These are phyloP conservation scores for Paramyrothecium sp. DNA, from an alignment of 2,329 filamentous ascomycete genomes.

Conservation along the genomic window DNA sequence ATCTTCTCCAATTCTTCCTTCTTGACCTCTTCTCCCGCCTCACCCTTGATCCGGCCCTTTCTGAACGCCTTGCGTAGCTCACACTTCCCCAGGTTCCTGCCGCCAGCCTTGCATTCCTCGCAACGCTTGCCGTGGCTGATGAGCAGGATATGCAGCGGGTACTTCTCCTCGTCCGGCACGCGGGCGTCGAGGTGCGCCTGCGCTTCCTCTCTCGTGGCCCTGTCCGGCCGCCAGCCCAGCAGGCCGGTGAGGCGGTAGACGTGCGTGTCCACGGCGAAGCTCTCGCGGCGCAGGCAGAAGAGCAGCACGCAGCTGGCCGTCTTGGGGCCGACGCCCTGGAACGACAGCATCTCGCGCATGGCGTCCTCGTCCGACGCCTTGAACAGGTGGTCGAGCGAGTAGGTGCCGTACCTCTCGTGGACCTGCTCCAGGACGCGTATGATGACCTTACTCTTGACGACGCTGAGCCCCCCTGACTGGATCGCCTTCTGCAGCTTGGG, in stretches of 20 bases:
- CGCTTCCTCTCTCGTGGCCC: slow-evolving; percentile 40
- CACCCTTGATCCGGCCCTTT: slow-evolving; percentile 11
- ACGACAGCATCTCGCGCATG: slow-evolving; percentile 48
- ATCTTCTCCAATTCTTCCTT: neutral
- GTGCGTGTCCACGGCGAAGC: slow-evolving; percentile 54
- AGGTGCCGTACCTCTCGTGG: slow-evolving; percentile 37
- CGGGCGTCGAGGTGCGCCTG: slow-evolving; percentile 48
- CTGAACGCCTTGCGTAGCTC: slow-evolving; percentile 38
- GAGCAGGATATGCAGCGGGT: slow-evolving; percentile 47
- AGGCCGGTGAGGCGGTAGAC: slow-evolving; percentile 48
- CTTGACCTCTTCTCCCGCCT: neutral
- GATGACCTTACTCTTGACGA: slow-evolving; percentile 72
- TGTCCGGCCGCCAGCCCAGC: slow-evolving; percentile 45
- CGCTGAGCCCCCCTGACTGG: slow-evolving; percentile 67
- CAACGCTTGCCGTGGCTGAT: slow-evolving; percentile 47
- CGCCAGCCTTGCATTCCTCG: slow-evolving; percentile 42
- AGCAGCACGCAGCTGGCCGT: slow-evolving; percentile 52
- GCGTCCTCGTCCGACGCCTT: slow-evolving; percentile 39
- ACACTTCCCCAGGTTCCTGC: slow-evolving; percentile 36
- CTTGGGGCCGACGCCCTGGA: slow-evolving; percentile 52
- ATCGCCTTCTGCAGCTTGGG: slow-evolving; percentile 57
- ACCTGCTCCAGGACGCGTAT: slow-evolving; percentile 67
- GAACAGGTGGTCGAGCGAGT: slow-evolving; percentile 50
- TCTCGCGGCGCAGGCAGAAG: slow-evolving; percentile 46
- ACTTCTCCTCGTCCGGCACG: slow-evolving; percentile 48